Conservation (phyloP, 1,284 basidiomycete species). For the Marasmius fiardii region DNA sequence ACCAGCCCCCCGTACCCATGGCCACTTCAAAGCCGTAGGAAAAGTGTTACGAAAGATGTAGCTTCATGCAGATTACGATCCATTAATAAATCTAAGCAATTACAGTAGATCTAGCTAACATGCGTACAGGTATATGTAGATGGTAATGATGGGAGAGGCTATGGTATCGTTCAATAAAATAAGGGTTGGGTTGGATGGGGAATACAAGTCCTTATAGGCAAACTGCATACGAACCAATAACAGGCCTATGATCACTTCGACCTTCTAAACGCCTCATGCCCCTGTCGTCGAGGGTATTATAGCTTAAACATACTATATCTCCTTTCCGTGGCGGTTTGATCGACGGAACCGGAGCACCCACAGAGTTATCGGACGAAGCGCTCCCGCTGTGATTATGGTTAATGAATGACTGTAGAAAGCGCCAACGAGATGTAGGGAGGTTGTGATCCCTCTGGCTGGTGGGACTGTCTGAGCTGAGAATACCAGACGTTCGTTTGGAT, state of each 20-base stretch:
- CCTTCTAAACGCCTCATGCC: constrained; percentile 75
- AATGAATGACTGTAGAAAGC: constrained; percentile 54
- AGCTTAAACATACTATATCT: constrained; percentile 66
- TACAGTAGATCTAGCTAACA: background rate
- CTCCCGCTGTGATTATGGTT: constrained; percentile 29
- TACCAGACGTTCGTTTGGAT: background rate
- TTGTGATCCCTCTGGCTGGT: constrained; percentile 22
- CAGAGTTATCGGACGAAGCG: constrained; percentile 21
- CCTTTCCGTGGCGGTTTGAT: constrained; percentile 36
- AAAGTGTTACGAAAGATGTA: no score
- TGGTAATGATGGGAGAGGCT: background rate
- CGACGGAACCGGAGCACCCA: constrained; percentile 21
- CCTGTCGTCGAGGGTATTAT: constrained; percentile 72
- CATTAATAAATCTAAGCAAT: background rate
- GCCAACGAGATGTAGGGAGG: constrained; percentile 44
- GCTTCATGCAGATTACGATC: background rate
- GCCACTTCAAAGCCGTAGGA: no score
- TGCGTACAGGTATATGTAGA: background rate
- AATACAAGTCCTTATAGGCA: constrained; percentile 39
- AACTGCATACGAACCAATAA: constrained; percentile 70
- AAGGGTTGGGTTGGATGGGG: background rate
- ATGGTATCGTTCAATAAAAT: background rate
- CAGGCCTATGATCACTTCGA: constrained; percentile 77
- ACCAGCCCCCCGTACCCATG: no score
- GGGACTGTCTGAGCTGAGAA: constrained; percentile 18